These are phyloP conservation scores for Stromatinia cepivora DNA, from an alignment of 2,329 filamentous ascomycete species.

Conservation along the genomic window DNA sequence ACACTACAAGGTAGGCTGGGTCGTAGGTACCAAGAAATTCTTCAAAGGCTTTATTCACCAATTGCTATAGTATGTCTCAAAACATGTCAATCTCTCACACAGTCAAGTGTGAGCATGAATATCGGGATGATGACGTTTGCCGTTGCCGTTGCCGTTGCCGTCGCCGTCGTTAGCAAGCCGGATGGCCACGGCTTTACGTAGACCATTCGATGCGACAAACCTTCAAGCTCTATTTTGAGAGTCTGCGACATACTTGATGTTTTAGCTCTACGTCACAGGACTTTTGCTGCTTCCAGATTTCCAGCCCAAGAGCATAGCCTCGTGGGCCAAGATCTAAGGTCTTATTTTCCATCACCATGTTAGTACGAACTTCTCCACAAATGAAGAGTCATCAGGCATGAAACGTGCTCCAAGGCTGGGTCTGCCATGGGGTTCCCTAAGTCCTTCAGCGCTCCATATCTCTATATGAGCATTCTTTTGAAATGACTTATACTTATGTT, in stretches of 20 bases:
- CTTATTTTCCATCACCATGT: constrained; percentile 5
- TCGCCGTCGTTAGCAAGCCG: not conserved
- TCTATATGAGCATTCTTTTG: not conserved
- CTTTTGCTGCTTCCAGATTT: not conserved
- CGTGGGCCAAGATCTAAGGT: constrained; percentile 5
- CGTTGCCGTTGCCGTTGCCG: not conserved
- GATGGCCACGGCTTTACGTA: not conserved
- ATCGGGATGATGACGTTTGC: not conserved
- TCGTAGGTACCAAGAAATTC: not conserved
- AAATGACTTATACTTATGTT: not conserved
- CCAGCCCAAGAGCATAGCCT: constrained; percentile 15
- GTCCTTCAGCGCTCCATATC: not conserved
- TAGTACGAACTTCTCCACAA: constrained; percentile 15
- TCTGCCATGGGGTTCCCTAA: not conserved
- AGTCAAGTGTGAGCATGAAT: not conserved
- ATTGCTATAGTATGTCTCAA: constrained; percentile 2
- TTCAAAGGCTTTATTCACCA: not conserved
- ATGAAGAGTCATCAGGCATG: constrained; percentile 9
- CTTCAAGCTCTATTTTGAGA: constrained; percentile 1
- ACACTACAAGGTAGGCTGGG: constrained; percentile 4
- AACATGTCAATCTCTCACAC: not conserved
- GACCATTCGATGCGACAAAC: not conserved
- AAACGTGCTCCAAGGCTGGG: constrained; percentile 15
- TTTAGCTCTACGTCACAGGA: not conserved
- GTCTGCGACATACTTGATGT: not conserved